A percentile compares a stretch with the other conserved stretches of the same genome.
phyloP scores from a whole-genome alignment of 805 yeast species.

The Blastobotrys chiropterorum region DNA sequence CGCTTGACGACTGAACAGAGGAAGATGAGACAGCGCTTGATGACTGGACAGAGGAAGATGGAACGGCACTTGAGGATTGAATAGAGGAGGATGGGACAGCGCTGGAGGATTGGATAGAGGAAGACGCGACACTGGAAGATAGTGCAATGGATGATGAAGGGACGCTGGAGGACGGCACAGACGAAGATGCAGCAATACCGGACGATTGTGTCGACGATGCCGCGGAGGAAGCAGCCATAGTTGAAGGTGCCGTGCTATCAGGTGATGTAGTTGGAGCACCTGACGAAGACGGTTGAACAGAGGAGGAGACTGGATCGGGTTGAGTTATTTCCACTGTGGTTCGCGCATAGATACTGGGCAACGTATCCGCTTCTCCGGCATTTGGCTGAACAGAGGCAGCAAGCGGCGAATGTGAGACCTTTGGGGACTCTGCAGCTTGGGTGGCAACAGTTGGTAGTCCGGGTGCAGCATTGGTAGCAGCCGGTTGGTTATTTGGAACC shows the following conservation, averaged over 20 bases:
- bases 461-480: no score
- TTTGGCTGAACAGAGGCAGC: background rate
- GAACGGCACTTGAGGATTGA: background rate
- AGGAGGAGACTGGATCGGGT: background rate
- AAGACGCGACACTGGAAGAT: background rate
- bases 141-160: background rate
- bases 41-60: background rate
- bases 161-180: background rate
- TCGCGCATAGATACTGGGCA: background rate
- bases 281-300: background rate
- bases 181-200: background rate
- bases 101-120: background rate
- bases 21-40: background rate
- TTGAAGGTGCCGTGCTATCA: background rate
- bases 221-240: background rate
- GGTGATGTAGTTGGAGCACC: background rate
- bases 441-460: no score
- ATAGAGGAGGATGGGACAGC: background rate
- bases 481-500: no score
- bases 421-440: no score
- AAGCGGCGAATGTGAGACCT: background rate
- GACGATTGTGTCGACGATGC: background rate
- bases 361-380: background rate
- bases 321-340: background rate
- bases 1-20: background rate